A percentile compares a stretch with the other conserved stretches of the same genome.
Conservation (phyloP, 176 grass and related monocot species). For the Phragmites australis region DNA sequence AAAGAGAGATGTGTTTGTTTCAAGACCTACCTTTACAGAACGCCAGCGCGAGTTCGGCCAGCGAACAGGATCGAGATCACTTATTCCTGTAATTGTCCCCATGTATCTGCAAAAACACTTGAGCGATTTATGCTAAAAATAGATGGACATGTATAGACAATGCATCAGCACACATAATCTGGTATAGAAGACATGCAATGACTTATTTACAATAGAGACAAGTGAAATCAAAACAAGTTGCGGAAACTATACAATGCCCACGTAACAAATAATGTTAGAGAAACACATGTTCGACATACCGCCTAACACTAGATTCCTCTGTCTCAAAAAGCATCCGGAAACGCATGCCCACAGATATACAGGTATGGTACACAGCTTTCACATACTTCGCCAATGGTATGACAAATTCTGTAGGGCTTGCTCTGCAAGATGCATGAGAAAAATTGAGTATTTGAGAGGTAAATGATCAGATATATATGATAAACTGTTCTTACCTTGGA, state of each 20-base stretch:
- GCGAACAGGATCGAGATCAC: slow-evolving; percentile 82
- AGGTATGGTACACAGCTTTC: slow-evolving; percentile 90
- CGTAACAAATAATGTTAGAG: slow-evolving; percentile 13
- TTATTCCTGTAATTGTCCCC: slow-evolving; percentile 99
- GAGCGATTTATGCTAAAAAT: slow-evolving; percentile 21
- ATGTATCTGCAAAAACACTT: slow-evolving; percentile 66
- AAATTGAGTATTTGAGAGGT: slow-evolving; percentile 23
- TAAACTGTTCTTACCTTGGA: slow-evolving; percentile 67
- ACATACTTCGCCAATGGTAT: slow-evolving; percentile 88
- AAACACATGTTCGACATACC: slow-evolving; percentile 55
- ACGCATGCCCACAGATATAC: slow-evolving; percentile 95
- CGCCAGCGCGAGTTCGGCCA: slow-evolving; percentile 97
- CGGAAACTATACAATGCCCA: not conserved
- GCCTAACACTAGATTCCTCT: slow-evolving; percentile 91
- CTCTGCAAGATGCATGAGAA: slow-evolving; percentile 52
- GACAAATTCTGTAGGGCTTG: slow-evolving; percentile 95
- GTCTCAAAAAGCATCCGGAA: slow-evolving; percentile 99
- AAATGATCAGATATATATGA: slow-evolving; percentile 19
- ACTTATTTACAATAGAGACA: not conserved
- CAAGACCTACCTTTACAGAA: slow-evolving; percentile 82
- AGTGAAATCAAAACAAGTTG: slow-evolving; percentile 6
- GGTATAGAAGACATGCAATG: not conserved
- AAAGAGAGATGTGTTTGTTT: slow-evolving; percentile 15
- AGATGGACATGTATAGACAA: slow-evolving; percentile 16
- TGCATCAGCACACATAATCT: not conserved